Evolutionary conservation across 352 stramenopile genomes (phyloP), one percentile per base, ranked within the genome.

Genomic region (Blastocystis sp.): DNA sequence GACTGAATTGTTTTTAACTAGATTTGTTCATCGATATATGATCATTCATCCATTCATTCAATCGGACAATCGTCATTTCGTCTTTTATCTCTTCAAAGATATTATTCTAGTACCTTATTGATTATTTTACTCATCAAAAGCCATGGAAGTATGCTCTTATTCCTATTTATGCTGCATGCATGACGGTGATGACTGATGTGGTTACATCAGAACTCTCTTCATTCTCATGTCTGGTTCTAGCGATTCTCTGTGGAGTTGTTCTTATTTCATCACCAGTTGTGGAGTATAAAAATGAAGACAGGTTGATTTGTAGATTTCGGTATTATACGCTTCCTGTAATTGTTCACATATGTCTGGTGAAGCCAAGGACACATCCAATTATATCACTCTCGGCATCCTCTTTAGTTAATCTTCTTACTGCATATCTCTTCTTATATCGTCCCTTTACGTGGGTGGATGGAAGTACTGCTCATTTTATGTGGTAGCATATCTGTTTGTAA

Each of bases 391-490:
- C 89, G n/a, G 90, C 48, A 5, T 96, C 93, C 73, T 90, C 90
- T n/a, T 42, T 91, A 27, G 90, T 94, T 15, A 96, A 96, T 81
- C 80, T 89, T 15, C 60, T 90, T 37, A 95, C 93, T 53, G 48
- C 95, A 77, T 94, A 94, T 90, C 82, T 95, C 4, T 96, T 94
- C 81, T 53, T 95, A 13, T 92, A 92, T 69, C 91, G 90, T 13
- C 92, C 94, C 0, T 96, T 94, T 79, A 73, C 37, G 30, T 96
- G 94, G 94, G 92, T 93, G 9, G 93, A 96, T 81, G 94, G 93
- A 54, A 92, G 92, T 0, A 93, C 90, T 44, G 94, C 92, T 19
- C 92, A 93, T 33, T 96, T 96, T 90, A 95, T 96, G 93, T 96
- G 94, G 94, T 96, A 30, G 24, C 37, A 1, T 60, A 53, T 79